A percentile compares a stretch with the other conserved stretches of the same genome.
phyloP scores from a whole-genome alignment of 192 early-diverging fungal species.

The Coemansia sp. region DNA sequence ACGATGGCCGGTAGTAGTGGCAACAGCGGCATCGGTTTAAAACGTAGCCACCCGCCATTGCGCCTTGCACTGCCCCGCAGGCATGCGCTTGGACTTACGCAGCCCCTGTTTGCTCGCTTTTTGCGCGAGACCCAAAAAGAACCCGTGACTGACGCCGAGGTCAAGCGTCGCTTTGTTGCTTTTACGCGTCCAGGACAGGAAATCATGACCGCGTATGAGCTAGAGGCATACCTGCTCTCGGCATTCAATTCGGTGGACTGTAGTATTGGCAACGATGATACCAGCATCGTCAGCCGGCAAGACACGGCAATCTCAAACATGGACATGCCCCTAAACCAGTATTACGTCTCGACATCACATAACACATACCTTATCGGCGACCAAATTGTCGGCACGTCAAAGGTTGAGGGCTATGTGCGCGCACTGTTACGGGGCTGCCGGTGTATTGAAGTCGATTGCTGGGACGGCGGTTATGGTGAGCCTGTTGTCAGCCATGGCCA shows the following conservation, averaged over 20 bases:
- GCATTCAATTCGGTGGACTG: constrained; percentile 35
- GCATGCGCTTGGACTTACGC: constrained; percentile 34
- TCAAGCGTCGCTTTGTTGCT: constrained; percentile 30
- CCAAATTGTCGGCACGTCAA: constrained; percentile 77
- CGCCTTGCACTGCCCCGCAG: constrained; percentile 33
- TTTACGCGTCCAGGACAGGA: constrained; percentile 29
- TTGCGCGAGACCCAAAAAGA: constrained; percentile 52
- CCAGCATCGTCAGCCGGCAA: background rate
- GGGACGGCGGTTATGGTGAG: constrained; percentile 79
- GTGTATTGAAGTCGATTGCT: constrained; percentile 94
- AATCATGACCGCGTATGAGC: constrained; percentile 42
- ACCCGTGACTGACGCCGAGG: constrained; percentile 17
- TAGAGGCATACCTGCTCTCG: constrained; percentile 50
- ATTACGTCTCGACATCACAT: constrained; percentile 87
- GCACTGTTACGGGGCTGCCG: constrained; percentile 85
- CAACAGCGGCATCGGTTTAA: background rate
- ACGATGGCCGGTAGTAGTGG: constrained; percentile 6
- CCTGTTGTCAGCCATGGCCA: constrained; percentile 85
- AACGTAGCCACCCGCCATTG: background rate
- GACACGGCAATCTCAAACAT: constrained; percentile 19
- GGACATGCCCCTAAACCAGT: constrained; percentile 70
- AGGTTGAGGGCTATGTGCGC: constrained; percentile 87
- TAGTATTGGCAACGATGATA: background rate
- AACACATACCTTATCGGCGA: constrained; percentile 90
- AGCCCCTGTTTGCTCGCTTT: constrained; percentile 42